Conservation (phyloP, 2,329 filamentous ascomycete genomes). For the Dactylonectria macrodidyma region DNA sequence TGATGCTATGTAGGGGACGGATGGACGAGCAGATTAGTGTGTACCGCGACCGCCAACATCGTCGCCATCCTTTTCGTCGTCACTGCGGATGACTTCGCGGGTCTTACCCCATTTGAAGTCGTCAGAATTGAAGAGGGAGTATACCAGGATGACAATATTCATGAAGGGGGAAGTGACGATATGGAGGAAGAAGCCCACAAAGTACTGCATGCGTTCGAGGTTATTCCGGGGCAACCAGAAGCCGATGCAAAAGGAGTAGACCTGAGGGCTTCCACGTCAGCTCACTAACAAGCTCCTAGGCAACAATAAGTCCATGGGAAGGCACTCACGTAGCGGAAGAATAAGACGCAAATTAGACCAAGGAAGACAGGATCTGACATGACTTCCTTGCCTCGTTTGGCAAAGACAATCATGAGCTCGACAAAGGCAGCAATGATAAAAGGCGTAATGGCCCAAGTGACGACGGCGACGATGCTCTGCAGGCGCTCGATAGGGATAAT, state of each 20-base stretch:
- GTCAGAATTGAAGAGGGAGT: conserved; percentile 60
- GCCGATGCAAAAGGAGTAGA: conserved; percentile 59
- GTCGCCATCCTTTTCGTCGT: conserved; percentile 47
- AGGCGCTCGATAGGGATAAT: conserved; percentile 60
- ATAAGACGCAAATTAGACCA: conserved; percentile 55
- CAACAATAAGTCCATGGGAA: not conserved
- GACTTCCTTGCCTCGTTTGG: conserved; percentile 50
- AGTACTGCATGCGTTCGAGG: conserved; percentile 56
- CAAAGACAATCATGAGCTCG: conserved; percentile 55
- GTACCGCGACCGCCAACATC: conserved; percentile 45
- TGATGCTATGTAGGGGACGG: too few relatives aligned
- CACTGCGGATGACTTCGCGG: conserved; percentile 52
- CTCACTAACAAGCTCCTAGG: conserved; percentile 14
- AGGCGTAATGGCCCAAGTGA: conserved; percentile 62
- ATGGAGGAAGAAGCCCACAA: conserved; percentile 56
- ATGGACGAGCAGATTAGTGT: conserved; percentile 28
- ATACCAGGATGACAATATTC: conserved; percentile 59
- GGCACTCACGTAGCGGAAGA: conserved; percentile 58
- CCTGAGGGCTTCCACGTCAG: conserved; percentile 45
- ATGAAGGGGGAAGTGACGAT: conserved; percentile 57
- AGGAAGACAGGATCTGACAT: conserved; percentile 56
- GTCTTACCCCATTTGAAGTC: conserved; percentile 65
- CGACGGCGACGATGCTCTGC: conserved; percentile 61
- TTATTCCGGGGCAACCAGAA: conserved; percentile 59
- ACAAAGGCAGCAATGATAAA: conserved; percentile 60